A percentile compares a stretch with the other conserved stretches of the same genome.
Conservation (phyloP, 2,329 filamentous ascomycete species). For the Colletotrichum sp. region DNA sequence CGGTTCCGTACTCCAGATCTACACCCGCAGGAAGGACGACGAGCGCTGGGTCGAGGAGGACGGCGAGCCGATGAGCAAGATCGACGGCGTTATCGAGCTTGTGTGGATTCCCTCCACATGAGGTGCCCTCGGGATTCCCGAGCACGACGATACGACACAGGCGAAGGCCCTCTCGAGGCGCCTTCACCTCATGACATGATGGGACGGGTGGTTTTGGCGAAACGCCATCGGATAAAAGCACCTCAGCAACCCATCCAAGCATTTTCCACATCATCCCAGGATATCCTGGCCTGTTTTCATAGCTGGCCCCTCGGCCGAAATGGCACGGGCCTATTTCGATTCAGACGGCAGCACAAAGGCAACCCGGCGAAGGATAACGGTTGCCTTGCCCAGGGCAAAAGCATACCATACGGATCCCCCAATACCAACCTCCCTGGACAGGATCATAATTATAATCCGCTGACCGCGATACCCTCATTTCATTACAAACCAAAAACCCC, state of each 20-base stretch:
- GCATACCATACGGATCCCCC: background rate
- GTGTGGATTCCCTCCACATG: constrained; percentile 53
- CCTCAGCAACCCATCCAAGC: background rate
- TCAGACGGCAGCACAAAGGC: constrained; percentile 2
- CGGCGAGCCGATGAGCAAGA: constrained; percentile 53
- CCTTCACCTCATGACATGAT: constrained; percentile 1
- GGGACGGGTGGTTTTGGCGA: background rate
- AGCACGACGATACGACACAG: constrained; percentile 16
- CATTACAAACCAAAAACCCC: background rate
- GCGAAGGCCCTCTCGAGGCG: background rate
- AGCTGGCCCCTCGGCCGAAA: background rate
- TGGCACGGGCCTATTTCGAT: background rate
- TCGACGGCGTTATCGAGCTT: constrained; percentile 61
- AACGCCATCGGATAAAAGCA: background rate
- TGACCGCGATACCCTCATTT: constrained; percentile 12
- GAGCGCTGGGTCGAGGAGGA: constrained; percentile 54
- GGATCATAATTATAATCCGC: constrained; percentile 20
- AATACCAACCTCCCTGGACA: background rate
- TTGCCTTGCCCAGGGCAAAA: background rate
- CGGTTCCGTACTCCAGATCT: constrained; percentile 57
- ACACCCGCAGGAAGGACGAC: constrained; percentile 57
- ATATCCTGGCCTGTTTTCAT: background rate
- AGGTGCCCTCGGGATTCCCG: background rate
- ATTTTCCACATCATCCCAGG: background rate
- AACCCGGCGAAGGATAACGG: background rate